A percentile compares a stretch with the other conserved stretches of the same genome.
phyloP scores from a whole-genome alignment of 805 yeast genomes.

The Lachancea thermotolerans region DNA sequence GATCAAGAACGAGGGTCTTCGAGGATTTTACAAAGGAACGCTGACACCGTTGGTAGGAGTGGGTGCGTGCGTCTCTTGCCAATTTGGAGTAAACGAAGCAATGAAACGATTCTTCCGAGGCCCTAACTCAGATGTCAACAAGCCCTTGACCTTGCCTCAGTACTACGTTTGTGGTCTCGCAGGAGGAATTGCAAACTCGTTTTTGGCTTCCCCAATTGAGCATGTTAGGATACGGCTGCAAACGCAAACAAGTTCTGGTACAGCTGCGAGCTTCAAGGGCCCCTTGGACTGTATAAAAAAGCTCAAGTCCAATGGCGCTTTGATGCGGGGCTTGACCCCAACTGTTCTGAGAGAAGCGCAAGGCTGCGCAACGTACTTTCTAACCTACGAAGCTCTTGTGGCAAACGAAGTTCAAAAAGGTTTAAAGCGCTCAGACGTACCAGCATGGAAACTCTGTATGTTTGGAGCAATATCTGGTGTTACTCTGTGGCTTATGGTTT shows the following conservation, averaged over 20 bases:
- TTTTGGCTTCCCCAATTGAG: conserved; percentile 89
- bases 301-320: conserved; percentile 46
- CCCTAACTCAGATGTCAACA: conserved; percentile 33
- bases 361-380: conserved; percentile 84
- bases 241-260: conserved; percentile 50
- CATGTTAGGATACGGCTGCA: conserved; percentile 91
- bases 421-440: conserved; percentile 58
- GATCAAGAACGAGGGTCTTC: conserved; percentile 70
- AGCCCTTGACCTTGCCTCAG: conserved; percentile 47
- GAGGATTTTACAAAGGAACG: conserved; percentile 90
- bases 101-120: conserved; percentile 75
- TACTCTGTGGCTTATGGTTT: conserved; percentile 73
- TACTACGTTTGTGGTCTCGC: conserved; percentile 78
- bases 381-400: conserved; percentile 85
- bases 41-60: conserved; percentile 89
- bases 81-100: conserved; percentile 88
- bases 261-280: conserved; percentile 52
- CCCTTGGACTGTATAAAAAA: conserved; percentile 39
- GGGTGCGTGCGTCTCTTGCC: conserved; percentile 97
- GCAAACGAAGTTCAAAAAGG: conserved; percentile 40
- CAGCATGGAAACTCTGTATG: conserved; percentile 78
- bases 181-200: conserved; percentile 89
- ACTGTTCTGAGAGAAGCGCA: conserved; percentile 78
- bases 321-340: conserved; percentile 78
- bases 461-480: conserved; percentile 92